A percentile compares a stretch with the other conserved stretches of the same genome.
phyloP scores from a whole-genome alignment of 306 rosid genomes.

The Pachyrhizus erosus region DNA sequence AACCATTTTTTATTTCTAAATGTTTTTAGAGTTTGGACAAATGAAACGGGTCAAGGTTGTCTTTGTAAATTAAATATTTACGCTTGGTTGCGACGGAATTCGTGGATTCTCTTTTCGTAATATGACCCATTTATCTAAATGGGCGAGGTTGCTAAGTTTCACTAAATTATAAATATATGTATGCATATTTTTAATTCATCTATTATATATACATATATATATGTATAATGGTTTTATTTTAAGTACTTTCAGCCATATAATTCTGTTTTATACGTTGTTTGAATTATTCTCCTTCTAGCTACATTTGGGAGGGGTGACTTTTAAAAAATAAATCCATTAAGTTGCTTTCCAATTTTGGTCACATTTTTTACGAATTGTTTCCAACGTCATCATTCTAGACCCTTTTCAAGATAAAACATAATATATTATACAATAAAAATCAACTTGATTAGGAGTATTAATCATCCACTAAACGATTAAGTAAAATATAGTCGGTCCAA shows the following conservation, averaged over 20 bases:
- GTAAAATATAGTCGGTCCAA: constrained; percentile 40
- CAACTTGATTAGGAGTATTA: constrained; percentile 36
- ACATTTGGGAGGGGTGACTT: constrained; percentile 34
- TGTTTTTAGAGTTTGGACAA: constrained; percentile 1
- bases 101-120: constrained; percentile 5
- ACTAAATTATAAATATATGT: not conserved
- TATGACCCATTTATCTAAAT: constrained; percentile 17
- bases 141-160: not conserved
- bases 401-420: constrained; percentile 19
- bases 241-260: not conserved
- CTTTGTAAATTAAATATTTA: constrained; percentile 11
- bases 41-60: constrained; percentile 37
- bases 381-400: constrained; percentile 39
- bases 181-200: not conserved
- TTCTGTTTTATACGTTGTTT: constrained; percentile 41
- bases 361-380: constrained; percentile 36
- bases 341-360: constrained; percentile 41
- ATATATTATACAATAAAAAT: not conserved
- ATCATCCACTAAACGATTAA: constrained; percentile 31
- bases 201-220: not conserved
- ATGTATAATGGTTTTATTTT: not conserved
- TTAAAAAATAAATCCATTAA: constrained; percentile 34
- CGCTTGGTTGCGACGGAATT: constrained; percentile 6
- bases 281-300: constrained; percentile 52
- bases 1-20: not conserved